Evolutionary conservation across 1,139 yeast genomes (phyloP).

Genomic region (Yamadazyma atmosphaerica): DNA sequence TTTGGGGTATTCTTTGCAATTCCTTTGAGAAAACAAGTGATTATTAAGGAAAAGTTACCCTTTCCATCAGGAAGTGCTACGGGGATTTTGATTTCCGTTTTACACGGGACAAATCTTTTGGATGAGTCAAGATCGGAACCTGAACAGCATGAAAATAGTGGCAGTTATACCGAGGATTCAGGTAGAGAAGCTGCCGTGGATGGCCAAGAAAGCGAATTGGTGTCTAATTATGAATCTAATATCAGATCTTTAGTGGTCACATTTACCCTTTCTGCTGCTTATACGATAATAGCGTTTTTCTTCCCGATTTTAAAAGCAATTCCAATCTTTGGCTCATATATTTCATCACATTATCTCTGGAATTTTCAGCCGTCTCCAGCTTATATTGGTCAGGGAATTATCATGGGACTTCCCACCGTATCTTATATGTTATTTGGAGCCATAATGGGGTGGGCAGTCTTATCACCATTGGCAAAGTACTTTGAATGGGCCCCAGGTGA

Average conservation of each 20-base stretch:
- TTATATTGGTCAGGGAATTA: constrained; percentile 94
- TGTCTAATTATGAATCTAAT: constrained; percentile 48
- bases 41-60: constrained; percentile 78
- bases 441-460: constrained; percentile 84
- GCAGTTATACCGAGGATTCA: background rate
- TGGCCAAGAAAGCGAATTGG: background rate
- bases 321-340: constrained; percentile 70
- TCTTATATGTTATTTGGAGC: constrained; percentile 91
- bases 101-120: constrained; percentile 66
- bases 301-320: constrained; percentile 65
- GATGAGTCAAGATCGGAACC: constrained; percentile 32
- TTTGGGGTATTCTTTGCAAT: constrained; percentile 96
- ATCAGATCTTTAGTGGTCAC: constrained; percentile 58
- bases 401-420: constrained; percentile 94
- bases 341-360: constrained; percentile 78
- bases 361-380: constrained; percentile 96
- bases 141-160: constrained; percentile 1
- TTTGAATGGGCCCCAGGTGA: constrained; percentile 88
- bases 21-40: constrained; percentile 81
- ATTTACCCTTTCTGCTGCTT: constrained; percentile 66
- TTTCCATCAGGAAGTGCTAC: constrained; percentile 98
- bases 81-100: constrained; percentile 84
- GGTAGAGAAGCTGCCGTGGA: background rate
- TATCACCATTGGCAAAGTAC: constrained; percentile 75
- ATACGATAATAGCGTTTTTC: constrained; percentile 72